Evolutionary conservation across 2,329 filamentous ascomycete genomes (phyloP), one percentile per base, ranked within the genome.

Genomic region (Falciphora oryzae): DNA sequence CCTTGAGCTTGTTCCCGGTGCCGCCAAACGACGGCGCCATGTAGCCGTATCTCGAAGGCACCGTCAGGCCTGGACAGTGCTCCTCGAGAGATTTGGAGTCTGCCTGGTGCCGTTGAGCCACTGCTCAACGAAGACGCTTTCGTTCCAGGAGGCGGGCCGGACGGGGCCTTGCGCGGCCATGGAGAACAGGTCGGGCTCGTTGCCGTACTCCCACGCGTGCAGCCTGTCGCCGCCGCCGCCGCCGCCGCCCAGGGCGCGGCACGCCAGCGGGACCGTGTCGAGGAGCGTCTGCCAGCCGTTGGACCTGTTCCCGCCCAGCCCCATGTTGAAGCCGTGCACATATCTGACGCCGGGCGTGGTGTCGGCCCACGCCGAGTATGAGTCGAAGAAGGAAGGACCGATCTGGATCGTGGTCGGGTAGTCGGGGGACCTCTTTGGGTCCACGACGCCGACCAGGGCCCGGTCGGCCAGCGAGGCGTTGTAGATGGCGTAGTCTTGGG

Each of bases 401-500:
- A 89, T 85, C 68, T 78, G 80, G 28, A 89, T 77, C 7, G 80
- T 86, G 5, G 81, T 85, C 1, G 86, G 86, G 67, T 88, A 89
- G 72, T 89, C 85, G 0, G 73, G 66, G 0, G 85, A 85, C 28
- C 80, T 77, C 0, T 73, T 71, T 0, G 78, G 76, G 64, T 86
- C 77, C 63, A 82, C 75, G 2, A 79, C 84, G 35, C 85, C 85
- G 62, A 85, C 78, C 13, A 83, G 75, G 7, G 82, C 82, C n/a
- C 29, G 32, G 8, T 76, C 75, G 1, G 77, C 71, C 7, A 86
- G 80, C 4, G 78, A 79, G 1, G 79, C 74, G 67, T 88, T 80
- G 73, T 85, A 89, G 53, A 89, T 76, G 6, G 85, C 84, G 67
- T 83, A 87, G 74, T 89, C 86, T 73, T 89, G 86, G 0, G 86